A percentile compares a stretch with the other conserved stretches of the same genome.
Evolutionary conservation across 1,284 basidiomycete genomes (phyloP).

Genomic region (Fomitopsis palustris): DNA sequence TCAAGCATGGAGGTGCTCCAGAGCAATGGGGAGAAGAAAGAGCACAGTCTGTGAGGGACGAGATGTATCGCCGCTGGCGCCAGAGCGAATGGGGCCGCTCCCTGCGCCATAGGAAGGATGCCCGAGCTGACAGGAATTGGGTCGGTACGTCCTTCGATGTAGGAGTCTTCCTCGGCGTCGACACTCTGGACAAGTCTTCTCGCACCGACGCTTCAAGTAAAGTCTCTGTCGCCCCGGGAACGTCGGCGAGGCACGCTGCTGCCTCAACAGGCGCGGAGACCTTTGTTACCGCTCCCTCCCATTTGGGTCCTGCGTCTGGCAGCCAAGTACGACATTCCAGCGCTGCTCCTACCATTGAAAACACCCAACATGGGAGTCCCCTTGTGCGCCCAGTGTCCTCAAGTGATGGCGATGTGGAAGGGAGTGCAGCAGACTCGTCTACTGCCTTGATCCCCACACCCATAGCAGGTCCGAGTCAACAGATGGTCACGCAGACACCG

Average conservation of each 20-base stretch:
- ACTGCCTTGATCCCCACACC: conserved; percentile 13
- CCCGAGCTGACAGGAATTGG: conserved; percentile 43
- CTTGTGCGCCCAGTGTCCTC: conserved; percentile 1
- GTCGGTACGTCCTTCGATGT: conserved; percentile 73
- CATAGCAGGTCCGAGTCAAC: not conserved
- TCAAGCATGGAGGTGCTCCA: conserved; percentile 54
- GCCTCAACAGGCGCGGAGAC: conserved; percentile 25
- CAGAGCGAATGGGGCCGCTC: conserved; percentile 62
- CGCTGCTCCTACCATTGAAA: not conserved
- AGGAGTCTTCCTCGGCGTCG: conserved; percentile 61
- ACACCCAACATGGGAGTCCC: conserved; percentile 1
- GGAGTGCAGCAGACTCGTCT: conserved; percentile 8
- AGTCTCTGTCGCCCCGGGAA: not conserved
- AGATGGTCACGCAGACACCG: not conserved
- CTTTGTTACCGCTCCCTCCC: conserved; percentile 34
- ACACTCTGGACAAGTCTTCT: conserved; percentile 37
- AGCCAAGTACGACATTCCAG: not conserved
- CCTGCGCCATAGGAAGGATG: conserved; percentile 36
- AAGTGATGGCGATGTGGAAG: not conserved
- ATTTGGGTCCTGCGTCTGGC: conserved; percentile 5
- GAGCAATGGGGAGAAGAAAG: conserved; percentile 64
- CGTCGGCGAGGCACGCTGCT: not conserved
- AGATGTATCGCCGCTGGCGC: conserved; percentile 59
- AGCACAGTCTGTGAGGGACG: conserved; percentile 46
- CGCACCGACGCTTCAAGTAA: conserved; percentile 8